Evolutionary conservation across 1,284 basidiomycete genomes (phyloP), one percentile per base, ranked within the genome.

Genomic region (Cryptococcus hybrid): DNA sequence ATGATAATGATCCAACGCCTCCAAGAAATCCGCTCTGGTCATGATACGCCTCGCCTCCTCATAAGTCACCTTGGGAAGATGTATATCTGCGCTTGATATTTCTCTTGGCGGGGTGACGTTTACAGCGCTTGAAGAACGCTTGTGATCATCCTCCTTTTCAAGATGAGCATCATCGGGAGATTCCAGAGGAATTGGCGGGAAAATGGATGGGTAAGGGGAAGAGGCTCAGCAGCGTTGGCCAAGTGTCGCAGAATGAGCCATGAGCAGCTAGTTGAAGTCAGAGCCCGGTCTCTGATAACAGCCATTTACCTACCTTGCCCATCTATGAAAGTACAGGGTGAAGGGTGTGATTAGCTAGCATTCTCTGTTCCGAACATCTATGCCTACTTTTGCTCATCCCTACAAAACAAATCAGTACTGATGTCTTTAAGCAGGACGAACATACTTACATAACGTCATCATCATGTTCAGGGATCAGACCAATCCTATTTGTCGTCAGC

Each of bases 21-120:
- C 87, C 60, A 92, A 77, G 70, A 89, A 92, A 74, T 91, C 90
- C 2, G 88, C 80, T 36, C 89, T 80, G 0, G 89, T 91, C 89
- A 90, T 91, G 52, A 92, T 86, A 69, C 88, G 65, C 45, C 77
- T 62, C 7, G 74, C 77, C 30, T 75, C 73, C 52, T 73, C 72
- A 54, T 68, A 78, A n/a, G 73, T 66, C 12, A 75, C 73, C 15
- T 62, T 63, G 2, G 74, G 73, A 7, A 73, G 46, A 18, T 66
- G 60, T 3, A 71, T 39, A 51, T 76, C 73, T 3, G 58, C 59
- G n/a, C 59, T 54, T 18, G 66, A 58, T 35, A 60, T 55, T 12
- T 59, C 64, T 11, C 47, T 36, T 15, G 55, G 44, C 34, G 57
- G 58, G 0, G 60, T 59, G 2, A 65, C 55, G 43, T 65, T 58